Conservation (phyloP, 2,329 filamentous ascomycete species). For the Ophiostoma himal-ulmi region DNA sequence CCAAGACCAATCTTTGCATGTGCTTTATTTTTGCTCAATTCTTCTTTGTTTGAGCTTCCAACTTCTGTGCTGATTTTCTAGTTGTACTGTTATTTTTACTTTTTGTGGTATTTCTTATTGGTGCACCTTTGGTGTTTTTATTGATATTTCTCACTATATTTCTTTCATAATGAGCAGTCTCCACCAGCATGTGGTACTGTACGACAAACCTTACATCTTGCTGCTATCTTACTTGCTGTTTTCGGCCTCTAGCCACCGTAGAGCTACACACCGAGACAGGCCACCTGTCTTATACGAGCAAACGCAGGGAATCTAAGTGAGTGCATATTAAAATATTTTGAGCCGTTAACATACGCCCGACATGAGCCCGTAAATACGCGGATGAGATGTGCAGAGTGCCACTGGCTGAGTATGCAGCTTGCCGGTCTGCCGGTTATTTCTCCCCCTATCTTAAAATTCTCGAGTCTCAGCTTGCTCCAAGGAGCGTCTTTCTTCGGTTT, state of each 20-base stretch:
- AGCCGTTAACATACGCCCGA: slow-evolving; percentile 12
- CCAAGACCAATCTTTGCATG: too few species aligned
- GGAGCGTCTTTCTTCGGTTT: neutral
- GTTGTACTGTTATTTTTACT: neutral
- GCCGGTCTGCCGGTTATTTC: neutral
- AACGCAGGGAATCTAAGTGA: neutral
- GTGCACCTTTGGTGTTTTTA: neutral
- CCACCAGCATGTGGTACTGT: neutral
- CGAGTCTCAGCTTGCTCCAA: neutral
- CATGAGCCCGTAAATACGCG: slow-evolving; percentile 13
- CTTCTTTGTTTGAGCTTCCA: neutral
- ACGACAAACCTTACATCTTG: neutral
- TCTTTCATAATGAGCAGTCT: neutral
- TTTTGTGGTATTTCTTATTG: neutral
- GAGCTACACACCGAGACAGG: slow-evolving; percentile 3
- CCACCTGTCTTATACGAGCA: neutral
- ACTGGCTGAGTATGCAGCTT: neutral
- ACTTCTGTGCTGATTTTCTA: neutral
- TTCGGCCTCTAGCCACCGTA: neutral
- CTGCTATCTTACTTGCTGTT: neutral
- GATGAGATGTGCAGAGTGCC: neutral
- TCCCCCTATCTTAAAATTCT: neutral
- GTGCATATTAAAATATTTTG: neutral
- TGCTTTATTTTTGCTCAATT: neutral
- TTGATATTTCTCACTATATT: neutral